phyloP scores from a whole-genome alignment of 441 rosid genomes.

The Adansonia rubrostipa region DNA sequence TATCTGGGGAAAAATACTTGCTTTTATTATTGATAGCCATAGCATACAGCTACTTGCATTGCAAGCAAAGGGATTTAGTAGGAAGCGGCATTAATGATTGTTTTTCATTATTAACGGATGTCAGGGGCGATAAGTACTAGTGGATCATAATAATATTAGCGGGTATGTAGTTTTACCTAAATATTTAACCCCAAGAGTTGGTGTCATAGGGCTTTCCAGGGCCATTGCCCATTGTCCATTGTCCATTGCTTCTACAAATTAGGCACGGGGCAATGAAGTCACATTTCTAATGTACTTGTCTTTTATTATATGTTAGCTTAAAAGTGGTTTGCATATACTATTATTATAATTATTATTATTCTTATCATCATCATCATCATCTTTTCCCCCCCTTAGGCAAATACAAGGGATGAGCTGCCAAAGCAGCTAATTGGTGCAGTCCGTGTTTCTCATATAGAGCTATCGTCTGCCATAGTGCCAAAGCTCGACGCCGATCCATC shows the following conservation, averaged over 20 bases:
- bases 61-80: conserved; percentile 2
- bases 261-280: neutral
- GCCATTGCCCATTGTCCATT: neutral
- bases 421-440: conserved; percentile 89
- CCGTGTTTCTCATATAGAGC: conserved; percentile 89
- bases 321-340: neutral
- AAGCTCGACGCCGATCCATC: conserved; percentile 58
- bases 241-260: neutral
- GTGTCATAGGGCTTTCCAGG: neutral
- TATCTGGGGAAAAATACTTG: conserved; percentile 1
- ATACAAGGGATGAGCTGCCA: conserved; percentile 83
- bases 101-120: conserved; percentile 9
- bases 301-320: neutral
- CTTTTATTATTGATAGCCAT: neutral
- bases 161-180: neutral
- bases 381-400: conserved; percentile 52
- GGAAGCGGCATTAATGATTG: conserved; percentile 14
- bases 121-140: neutral
- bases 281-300: conserved; percentile 2
- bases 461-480: conserved; percentile 85
- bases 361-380: neutral
- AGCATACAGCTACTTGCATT: neutral
- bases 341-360: neutral
- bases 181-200: neutral
- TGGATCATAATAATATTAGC: neutral